These are phyloP conservation scores for Syncephalastrum monosporum DNA, from an alignment of 371 early-diverging fungal species.

Conservation along the genomic window DNA sequence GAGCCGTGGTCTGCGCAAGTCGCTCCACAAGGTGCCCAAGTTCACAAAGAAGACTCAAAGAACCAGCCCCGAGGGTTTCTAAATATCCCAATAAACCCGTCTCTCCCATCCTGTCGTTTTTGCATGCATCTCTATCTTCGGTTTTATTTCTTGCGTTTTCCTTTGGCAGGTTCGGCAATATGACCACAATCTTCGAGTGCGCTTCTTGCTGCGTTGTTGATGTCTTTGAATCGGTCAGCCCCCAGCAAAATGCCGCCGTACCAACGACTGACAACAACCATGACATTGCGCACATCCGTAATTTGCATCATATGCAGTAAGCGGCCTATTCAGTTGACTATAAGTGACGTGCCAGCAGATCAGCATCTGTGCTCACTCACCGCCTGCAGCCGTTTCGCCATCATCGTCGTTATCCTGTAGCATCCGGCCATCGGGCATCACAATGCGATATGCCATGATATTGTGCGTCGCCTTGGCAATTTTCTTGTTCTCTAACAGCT, in stretches of 20 bases:
- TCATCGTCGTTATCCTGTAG: constrained; percentile 81
- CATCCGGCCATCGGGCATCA: constrained; percentile 50
- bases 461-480: constrained; percentile 89
- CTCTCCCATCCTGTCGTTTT: neutral
- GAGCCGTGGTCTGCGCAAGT: constrained; percentile 84
- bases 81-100: constrained; percentile 9
- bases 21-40: constrained; percentile 94
- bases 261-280: constrained; percentile 89
- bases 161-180: constrained; percentile 32
- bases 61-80: constrained; percentile 79
- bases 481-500: constrained; percentile 70
- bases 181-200: constrained; percentile 68
- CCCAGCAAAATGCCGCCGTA: constrained; percentile 84
- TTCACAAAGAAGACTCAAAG: constrained; percentile 90
- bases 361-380: constrained; percentile 16
- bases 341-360: neutral
- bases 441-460: constrained; percentile 86
- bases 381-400: constrained; percentile 82
- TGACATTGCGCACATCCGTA: constrained; percentile 68
- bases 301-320: constrained; percentile 77
- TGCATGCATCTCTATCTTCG: constrained; percentile 2
- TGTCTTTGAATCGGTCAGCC: constrained; percentile 88
- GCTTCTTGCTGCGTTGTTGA: constrained; percentile 80
- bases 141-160: constrained; percentile 9
- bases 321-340: constrained; percentile 39